Evolutionary conservation across 768 basidiomycete species (phyloP).

Genomic region (Auricularia sp.): DNA sequence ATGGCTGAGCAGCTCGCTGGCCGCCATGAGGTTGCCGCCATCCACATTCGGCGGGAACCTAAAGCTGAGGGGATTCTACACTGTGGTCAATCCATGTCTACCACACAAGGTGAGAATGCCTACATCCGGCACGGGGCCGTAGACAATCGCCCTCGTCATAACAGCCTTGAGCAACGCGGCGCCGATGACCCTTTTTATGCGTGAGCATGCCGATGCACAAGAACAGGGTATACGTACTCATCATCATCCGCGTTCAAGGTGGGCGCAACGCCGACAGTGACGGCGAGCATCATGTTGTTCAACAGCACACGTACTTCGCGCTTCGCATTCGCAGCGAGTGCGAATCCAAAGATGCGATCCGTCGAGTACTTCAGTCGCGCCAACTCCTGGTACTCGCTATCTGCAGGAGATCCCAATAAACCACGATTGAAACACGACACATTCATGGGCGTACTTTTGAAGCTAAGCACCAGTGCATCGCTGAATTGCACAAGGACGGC

Average conservation of each 20-base stretch:
- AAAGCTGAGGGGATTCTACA: conserved; percentile 67
- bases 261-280: neutral
- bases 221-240: conserved; percentile 35
- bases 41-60: conserved; percentile 74
- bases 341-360: conserved; percentile 60
- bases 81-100: neutral
- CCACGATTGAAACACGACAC: too few relatives aligned
- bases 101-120: conserved; percentile 4
- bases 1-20: conserved; percentile 63
- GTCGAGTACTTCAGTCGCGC: conserved; percentile 57
- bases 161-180: conserved; percentile 65
- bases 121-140: conserved; percentile 58
- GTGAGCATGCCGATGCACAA: neutral
- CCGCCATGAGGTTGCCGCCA: conserved; percentile 67
- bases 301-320: neutral
- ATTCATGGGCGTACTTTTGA: conserved; percentile 32
- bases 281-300: conserved; percentile 1
- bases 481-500: conserved; percentile 60
- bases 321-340: neutral
- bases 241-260: conserved; percentile 36
- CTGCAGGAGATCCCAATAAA: neutral
- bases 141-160: conserved; percentile 76
- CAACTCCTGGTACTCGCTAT: conserved; percentile 60
- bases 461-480: conserved; percentile 64
- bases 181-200: conserved; percentile 13